Conservation (phyloP, 768 basidiomycete genomes). For the Rhodocollybia butyracea region DNA sequence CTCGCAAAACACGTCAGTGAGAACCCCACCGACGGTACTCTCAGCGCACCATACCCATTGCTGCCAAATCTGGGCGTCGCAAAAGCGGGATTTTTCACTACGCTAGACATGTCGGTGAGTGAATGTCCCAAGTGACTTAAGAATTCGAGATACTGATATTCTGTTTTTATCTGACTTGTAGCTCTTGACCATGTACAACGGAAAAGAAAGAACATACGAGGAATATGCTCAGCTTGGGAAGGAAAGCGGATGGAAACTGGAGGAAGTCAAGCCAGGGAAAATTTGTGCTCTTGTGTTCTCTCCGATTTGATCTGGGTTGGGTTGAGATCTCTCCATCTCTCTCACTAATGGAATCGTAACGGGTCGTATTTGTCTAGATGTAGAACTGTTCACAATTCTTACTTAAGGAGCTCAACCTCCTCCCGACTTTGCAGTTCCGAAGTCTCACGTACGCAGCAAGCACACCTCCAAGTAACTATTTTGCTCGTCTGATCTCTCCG, state of each 20-base stretch:
- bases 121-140: neutral
- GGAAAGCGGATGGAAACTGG: slow-evolving; percentile 21
- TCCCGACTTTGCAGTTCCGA: no score
- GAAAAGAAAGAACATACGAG: slow-evolving; percentile 20
- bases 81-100: neutral
- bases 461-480: no score
- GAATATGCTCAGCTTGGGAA: slow-evolving; percentile 8
- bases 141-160: neutral
- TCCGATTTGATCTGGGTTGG: neutral
- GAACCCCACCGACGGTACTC: neutral
- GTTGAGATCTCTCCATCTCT: no score
- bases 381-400: no score
- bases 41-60: neutral
- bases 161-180: slow-evolving; percentile 15
- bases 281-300: neutral
- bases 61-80: neutral
- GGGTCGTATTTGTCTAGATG: no score
- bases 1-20: slow-evolving; percentile 1
- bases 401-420: no score
- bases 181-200: slow-evolving; percentile 11
- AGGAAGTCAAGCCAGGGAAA: neutral
- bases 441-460: no score
- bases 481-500: no score
- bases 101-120: neutral
- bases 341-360: no score